These are phyloP conservation scores for Microstroma glucosiphilum DNA, from an alignment of 1,284 basidiomycete genomes.

Conservation along the genomic window DNA sequence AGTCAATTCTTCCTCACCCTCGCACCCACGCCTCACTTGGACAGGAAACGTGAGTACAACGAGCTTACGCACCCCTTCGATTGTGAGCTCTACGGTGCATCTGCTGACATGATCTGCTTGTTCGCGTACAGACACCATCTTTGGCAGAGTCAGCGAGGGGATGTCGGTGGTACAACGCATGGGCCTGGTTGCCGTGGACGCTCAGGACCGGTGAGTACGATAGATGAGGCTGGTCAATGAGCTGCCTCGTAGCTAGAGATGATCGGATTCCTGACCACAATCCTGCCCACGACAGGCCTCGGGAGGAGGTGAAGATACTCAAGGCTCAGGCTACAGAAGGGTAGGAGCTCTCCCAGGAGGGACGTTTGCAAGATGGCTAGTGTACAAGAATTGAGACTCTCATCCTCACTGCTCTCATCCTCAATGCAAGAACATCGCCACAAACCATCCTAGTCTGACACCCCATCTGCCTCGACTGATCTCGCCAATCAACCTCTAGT, in stretches of 20 bases:
- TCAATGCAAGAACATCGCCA: too few species aligned
- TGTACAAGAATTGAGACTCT: too few species aligned
- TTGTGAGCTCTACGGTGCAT: too few species aligned
- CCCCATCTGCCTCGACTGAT: too few species aligned
- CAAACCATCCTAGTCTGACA: too few species aligned
- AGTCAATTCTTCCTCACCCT: slow-evolving; percentile 22
- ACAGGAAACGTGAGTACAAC: slow-evolving; percentile 20
- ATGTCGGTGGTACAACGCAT: slow-evolving; percentile 25
- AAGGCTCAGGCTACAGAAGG: slow-evolving; percentile 9
- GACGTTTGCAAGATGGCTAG: too few species aligned
- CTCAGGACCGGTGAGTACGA: slow-evolving; percentile 17
- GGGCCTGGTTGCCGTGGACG: slow-evolving; percentile 21
- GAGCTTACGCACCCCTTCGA: not conserved
- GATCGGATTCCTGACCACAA: not conserved
- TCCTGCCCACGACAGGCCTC: not conserved
- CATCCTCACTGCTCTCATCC: too few species aligned
- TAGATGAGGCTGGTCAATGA: not conserved
- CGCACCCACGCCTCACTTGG: slow-evolving; percentile 27
- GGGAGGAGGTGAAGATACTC: slow-evolving; percentile 15
- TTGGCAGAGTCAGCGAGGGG: slow-evolving; percentile 22
- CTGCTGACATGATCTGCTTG: too few species aligned
- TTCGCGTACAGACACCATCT: slow-evolving; percentile 12
- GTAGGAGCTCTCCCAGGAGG: not conserved
- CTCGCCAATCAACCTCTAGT: too few species aligned
- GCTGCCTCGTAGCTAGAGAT: not conserved